Evolutionary conservation across 331 rosid genomes (phyloP), one percentile per base, ranked within the genome.

Genomic region (Cydonia oblonga): DNA sequence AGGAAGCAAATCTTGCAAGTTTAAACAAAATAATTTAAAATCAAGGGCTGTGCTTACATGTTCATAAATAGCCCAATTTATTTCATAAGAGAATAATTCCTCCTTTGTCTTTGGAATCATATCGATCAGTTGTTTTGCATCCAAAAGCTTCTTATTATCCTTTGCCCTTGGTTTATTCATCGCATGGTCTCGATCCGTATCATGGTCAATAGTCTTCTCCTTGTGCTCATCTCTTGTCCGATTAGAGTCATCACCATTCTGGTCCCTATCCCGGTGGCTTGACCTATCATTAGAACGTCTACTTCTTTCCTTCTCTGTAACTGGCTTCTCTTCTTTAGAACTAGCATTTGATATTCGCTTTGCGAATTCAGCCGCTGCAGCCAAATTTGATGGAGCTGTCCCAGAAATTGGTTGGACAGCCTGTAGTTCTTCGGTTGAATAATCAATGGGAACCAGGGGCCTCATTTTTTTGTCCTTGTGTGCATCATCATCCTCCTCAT

Each of bases 21-120:
- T 66, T 66, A 79, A 81, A 70, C 26, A 73, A 38, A 51, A 64
- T 33, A 46, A 35, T 56, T 30, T 24, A 38, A 15, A 29, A 70
- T 20, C 8, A 51, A 26, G 44, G 42, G 16, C 3, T 68, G 9
- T 38, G 70, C 61, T 35, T 86, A 86, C 99, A 93, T 91, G 84
- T 63, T 95, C 99, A 80, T 95, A 95, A 53, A 90, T 86, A 5
- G 87, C 78, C 99, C 99, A 95, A 68, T 95, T 91, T 64, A 95
- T 90, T 79, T 88, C 93, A 71, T 90, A 90, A 3, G 97, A 90
- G 81, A 95, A 95, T 82, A 95, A 79, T 78, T 95, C 99, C 76
- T 95, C 99, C 78, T 95, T 95, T 44, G 99, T 95, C 86, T 80
- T 95, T 1, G 99, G 99, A 78, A 95, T 95, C 97, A 90, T 91